phyloP scores from a whole-genome alignment of 2,329 filamentous ascomycete genomes.

The Triangularia setosa region DNA sequence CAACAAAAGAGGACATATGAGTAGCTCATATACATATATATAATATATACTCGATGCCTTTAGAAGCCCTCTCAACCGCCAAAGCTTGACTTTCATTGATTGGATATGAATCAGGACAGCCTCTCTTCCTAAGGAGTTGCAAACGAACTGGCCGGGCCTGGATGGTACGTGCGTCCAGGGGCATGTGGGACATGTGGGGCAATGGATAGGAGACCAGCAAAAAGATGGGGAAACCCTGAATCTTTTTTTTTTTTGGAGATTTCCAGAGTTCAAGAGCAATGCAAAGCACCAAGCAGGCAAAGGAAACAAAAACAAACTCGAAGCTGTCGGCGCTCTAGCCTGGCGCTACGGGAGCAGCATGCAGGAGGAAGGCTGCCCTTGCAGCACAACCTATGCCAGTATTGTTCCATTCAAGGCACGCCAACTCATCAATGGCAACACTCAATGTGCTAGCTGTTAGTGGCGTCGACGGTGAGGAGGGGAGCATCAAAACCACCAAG shows the following conservation, averaged over 20 bases:
- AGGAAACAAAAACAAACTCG: constrained; percentile 6
- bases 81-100: background rate
- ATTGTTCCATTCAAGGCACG: background rate
- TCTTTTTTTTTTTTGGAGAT: background rate
- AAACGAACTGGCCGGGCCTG: background rate
- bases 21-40: background rate
- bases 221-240: constrained; percentile 5
- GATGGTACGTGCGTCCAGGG: constrained; percentile 14
- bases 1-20: background rate
- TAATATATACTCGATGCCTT: background rate
- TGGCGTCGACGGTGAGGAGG: background rate
- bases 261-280: background rate
- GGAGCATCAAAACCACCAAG: background rate
- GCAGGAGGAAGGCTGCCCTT: constrained; percentile 7
- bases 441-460: background rate
- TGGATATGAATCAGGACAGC: background rate
- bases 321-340: constrained; percentile 1
- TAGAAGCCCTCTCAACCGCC: background rate
- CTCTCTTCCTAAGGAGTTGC: background rate
- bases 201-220: constrained; percentile 8
- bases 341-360: background rate
- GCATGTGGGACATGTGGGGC: constrained; percentile 13
- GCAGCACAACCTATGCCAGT: constrained; percentile 2
- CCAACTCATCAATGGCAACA: background rate
- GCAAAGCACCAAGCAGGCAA: background rate